Evolutionary conservation across 2,329 filamentous ascomycete genomes (phyloP).

Genomic region (Colletotrichum cordylinicola): DNA sequence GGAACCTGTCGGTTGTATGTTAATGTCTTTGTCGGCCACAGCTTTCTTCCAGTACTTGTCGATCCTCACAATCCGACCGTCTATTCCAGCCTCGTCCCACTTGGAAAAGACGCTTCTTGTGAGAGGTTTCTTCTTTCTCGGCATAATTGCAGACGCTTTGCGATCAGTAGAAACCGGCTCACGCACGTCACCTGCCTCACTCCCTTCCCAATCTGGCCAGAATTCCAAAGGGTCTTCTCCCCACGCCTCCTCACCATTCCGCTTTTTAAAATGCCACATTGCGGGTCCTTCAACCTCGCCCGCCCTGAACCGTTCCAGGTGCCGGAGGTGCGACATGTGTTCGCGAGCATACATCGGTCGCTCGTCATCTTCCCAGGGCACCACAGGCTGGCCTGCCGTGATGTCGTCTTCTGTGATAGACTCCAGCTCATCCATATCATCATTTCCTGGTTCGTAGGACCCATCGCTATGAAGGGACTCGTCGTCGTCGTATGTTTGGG

Average conservation of each 20-base stretch:
- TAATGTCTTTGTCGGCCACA: neutral
- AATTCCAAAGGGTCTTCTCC: neutral
- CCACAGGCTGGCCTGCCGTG: neutral
- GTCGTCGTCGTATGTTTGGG: neutral
- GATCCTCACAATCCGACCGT: neutral
- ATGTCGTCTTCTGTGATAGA: neutral
- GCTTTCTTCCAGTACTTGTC: neutral
- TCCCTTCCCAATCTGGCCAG: neutral
- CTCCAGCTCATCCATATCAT: neutral
- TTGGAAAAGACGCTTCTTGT: neutral
- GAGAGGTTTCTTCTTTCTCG: neutral
- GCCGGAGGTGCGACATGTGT: neutral
- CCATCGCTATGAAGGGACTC: neutral
- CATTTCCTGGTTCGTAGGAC: neutral
- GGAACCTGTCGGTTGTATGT: neutral
- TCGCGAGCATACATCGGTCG: neutral
- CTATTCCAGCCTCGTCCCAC: neutral
- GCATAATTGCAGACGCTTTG: neutral
- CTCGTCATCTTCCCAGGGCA: neutral
- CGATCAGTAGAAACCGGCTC: neutral
- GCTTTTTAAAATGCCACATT: neutral
- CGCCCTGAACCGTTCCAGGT: neutral
- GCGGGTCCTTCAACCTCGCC: neutral
- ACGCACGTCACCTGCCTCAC: neutral
- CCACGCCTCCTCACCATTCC: neutral